Evolutionary conservation across 164 flowering plant genomes (phyloP).

Genomic region (Vitis rupestris): DNA sequence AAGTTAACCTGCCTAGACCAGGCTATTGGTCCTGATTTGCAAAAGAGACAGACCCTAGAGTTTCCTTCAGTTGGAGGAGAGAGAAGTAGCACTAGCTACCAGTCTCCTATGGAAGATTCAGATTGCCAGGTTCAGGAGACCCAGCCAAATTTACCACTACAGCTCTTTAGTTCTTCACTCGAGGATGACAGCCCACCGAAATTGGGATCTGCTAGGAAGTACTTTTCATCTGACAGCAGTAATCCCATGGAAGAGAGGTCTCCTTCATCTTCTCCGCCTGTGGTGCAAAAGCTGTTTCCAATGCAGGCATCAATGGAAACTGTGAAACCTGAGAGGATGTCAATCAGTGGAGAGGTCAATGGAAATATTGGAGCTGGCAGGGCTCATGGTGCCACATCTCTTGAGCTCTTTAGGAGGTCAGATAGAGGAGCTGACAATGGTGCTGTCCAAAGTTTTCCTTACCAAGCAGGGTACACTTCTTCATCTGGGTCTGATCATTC

Average conservation of each 20-base stretch:
- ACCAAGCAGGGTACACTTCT: slow-evolving; percentile 65
- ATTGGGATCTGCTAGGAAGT: slow-evolving; percentile 53
- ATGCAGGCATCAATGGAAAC: slow-evolving; percentile 45
- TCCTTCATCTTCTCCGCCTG: slow-evolving; percentile 76
- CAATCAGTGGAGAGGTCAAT: slow-evolving; percentile 34
- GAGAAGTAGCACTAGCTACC: slow-evolving; percentile 51
- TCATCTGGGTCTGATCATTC: slow-evolving; percentile 89
- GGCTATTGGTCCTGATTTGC: slow-evolving; percentile 24
- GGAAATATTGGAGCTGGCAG: slow-evolving; percentile 35
- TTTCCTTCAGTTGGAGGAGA: slow-evolving; percentile 45
- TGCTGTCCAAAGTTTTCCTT: slow-evolving; percentile 46
- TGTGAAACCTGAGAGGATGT: slow-evolving; percentile 37
- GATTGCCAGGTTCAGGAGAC: slow-evolving; percentile 49
- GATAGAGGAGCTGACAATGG: slow-evolving; percentile 36
- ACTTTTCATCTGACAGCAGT: slow-evolving; percentile 85
- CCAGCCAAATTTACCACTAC: slow-evolving; percentile 52
- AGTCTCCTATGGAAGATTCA: slow-evolving; percentile 56
- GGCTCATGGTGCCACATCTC: slow-evolving; percentile 37
- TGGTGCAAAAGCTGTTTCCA: slow-evolving; percentile 68
- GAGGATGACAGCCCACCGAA: slow-evolving; percentile 65
- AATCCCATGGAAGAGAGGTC: slow-evolving; percentile 75
- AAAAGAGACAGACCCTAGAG: slow-evolving; percentile 28
- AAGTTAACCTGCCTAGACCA: slow-evolving; percentile 37
- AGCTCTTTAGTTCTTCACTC: slow-evolving; percentile 68
- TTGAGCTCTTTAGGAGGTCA: slow-evolving; percentile 58